Percentiles rank a stretch among this genome's conserved stretches.
phyloP scores from a whole-genome alignment of 352 stramenopile genomes.

The Pythium phragmitis region DNA sequence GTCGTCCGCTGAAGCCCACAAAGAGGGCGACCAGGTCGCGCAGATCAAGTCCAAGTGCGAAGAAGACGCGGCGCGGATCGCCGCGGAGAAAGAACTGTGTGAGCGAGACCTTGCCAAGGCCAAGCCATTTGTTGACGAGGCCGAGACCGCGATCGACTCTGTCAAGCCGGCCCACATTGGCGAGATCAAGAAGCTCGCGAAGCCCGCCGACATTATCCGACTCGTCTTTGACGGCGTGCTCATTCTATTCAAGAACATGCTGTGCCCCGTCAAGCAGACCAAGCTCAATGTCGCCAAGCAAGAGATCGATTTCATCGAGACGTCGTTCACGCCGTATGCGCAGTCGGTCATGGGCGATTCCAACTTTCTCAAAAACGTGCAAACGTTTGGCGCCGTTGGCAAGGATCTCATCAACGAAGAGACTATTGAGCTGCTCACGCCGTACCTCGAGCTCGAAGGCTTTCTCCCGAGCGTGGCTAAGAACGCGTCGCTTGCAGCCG shows the following conservation, averaged over 20 bases:
- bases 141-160: conserved; percentile 96
- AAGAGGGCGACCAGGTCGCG: conserved; percentile 95
- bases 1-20: conserved; percentile 95
- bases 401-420: conserved; percentile 99
- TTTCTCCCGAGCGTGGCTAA: conserved; percentile 96
- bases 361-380: conserved; percentile 96
- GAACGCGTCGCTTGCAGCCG: conserved; percentile 94
- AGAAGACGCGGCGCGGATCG: conserved; percentile 94
- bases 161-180: conserved; percentile 98
- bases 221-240: conserved; percentile 98
- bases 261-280: conserved; percentile 90
- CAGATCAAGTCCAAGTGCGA: conserved; percentile 97
- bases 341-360: conserved; percentile 96
- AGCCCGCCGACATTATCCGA: conserved; percentile 98
- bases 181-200: conserved; percentile 98
- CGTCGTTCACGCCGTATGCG: conserved; percentile 94
- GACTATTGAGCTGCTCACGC: conserved; percentile 96
- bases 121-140: conserved; percentile 97
- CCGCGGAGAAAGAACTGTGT: conserved; percentile 94
- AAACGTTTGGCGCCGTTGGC: conserved; percentile 94
- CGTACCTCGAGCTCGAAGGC: conserved; percentile 97
- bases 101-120: conserved; percentile 97
- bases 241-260: conserved; percentile 94
- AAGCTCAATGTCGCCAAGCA: conserved; percentile 97
- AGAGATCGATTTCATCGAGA: conserved; percentile 97